Evolutionary conservation across 78 protist species (phyloP).

Genomic region (Dictyostelium brefeldianum): DNA sequence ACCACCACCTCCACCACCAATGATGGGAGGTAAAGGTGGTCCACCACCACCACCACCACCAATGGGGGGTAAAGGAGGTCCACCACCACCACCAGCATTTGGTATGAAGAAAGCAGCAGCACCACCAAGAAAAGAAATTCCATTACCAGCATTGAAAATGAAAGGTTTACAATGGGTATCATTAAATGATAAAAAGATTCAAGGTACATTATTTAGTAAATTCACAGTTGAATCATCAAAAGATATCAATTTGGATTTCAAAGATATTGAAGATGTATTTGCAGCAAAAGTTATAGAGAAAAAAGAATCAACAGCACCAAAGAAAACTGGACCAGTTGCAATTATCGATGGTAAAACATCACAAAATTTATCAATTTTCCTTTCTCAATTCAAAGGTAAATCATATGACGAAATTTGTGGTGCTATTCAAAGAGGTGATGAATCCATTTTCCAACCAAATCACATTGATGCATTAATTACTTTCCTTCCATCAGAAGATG

Average conservation of each 20-base stretch:
- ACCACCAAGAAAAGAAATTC: constrained; percentile 75
- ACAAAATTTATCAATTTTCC: constrained; percentile 79
- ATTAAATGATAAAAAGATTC: constrained; percentile 71
- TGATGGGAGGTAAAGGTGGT: constrained; percentile 66
- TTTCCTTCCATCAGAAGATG: constrained; percentile 82
- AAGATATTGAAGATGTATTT: constrained; percentile 72
- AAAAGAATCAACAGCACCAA: constrained; percentile 67
- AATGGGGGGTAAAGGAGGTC: constrained; percentile 48
- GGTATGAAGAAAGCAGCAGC: constrained; percentile 77
- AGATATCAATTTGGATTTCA: constrained; percentile 76
- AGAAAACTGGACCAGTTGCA: constrained; percentile 66
- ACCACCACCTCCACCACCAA: constrained; percentile 73
- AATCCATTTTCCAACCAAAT: constrained; percentile 60
- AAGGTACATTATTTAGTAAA: constrained; percentile 69
- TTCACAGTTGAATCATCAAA: constrained; percentile 53
- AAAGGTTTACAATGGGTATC: constrained; percentile 85
- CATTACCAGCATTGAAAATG: constrained; percentile 77
- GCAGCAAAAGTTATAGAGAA: constrained; percentile 84
- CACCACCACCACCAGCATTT: constrained; percentile 45
- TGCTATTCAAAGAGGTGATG: constrained; percentile 55
- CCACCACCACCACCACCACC: constrained; percentile 71
- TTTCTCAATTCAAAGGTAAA: constrained; percentile 83
- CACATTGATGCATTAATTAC: constrained; percentile 72
- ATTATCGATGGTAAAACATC: constrained; percentile 70
- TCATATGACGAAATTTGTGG: constrained; percentile 63